Evolutionary conservation across 805 yeast genomes (phyloP), one percentile per base, ranked within the genome.

Genomic region (Candida chauliodis): DNA sequence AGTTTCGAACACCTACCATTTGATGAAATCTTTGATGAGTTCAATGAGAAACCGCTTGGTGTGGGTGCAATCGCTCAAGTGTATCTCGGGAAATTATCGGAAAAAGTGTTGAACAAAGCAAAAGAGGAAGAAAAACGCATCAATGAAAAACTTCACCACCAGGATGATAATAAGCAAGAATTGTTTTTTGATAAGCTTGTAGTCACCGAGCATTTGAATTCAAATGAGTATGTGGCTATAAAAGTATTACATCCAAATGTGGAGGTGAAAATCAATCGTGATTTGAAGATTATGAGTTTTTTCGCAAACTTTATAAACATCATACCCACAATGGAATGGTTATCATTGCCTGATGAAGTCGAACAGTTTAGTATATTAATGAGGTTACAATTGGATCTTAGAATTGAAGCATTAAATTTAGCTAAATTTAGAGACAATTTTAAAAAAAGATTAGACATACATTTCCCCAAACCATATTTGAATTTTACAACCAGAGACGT

Each of bases 1-100:
- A 76, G 90, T 10, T 84, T 88, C 47, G 76, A 75, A 18, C 47
- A 44, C 17, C 52, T 69, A 50, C 61, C 69, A 7, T 75, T 89
- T 45, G 85, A 84, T 11, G 87, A 86, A 24, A 76, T 89, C 5
- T 93, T 91, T 58, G 89, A 81, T 21, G 87, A 82, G 46, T 86
- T 93, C 51, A 63, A 76, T 23, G 79, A 76, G 20, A 69, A 57
- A 26, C 98, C 98, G 0, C 63, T 90, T 5, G 99, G 99, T 1
- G 91, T 91, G n/a, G 99, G 99, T 10, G 96, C 99, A 1, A 93
- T 93, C 65, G 99, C 96, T 1, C 99, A 93, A 60, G 99, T 93
- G 2, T 86, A 91, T 60, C 60, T 76, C 26, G 97, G 85, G 1
- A 79, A 78, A 46, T 60, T 87, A 17, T 74, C 79, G 11, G 53